Evolutionary conservation across 2,329 filamentous ascomycete species (phyloP).

Genomic region (Calonectria multiphialidica): DNA sequence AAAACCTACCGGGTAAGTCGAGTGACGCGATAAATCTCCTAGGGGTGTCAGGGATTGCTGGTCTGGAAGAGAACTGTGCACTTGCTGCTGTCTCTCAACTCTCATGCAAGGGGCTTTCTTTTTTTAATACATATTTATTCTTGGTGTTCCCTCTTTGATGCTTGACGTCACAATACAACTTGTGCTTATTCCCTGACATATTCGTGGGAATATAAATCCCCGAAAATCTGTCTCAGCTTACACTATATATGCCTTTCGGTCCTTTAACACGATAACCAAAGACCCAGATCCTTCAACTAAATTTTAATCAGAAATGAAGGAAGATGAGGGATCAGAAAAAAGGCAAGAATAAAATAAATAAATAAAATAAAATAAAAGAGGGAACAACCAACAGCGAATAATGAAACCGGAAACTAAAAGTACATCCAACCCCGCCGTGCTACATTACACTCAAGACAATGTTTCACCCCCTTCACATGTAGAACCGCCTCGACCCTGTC

Average conservation of each 20-base stretch:
- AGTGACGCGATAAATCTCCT: conserved; percentile 4
- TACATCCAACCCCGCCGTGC: no score
- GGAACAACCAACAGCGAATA: no score
- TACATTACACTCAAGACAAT: neutral
- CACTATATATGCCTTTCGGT: neutral
- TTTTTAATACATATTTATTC: neutral
- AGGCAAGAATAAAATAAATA: no score
- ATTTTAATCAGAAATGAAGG: neutral
- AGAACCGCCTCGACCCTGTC: neutral
- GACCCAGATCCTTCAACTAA: no score
- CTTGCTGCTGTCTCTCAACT: neutral
- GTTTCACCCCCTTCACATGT: neutral
- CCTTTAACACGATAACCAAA: no score
- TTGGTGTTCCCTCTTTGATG: neutral
- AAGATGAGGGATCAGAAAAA: neutral
- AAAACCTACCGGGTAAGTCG: conserved; percentile 4
- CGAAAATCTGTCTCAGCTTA: neutral
- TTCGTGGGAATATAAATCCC: neutral
- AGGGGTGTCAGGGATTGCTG: neutral
- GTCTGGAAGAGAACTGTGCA: neutral
- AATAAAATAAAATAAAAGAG: neutral
- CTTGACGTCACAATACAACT: neutral
- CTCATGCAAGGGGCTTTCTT: neutral
- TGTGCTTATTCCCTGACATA: neutral
- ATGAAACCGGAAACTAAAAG: no score